Evolutionary conservation across 1,284 basidiomycete genomes (phyloP).

Genomic region (Naganishia sp.): DNA sequence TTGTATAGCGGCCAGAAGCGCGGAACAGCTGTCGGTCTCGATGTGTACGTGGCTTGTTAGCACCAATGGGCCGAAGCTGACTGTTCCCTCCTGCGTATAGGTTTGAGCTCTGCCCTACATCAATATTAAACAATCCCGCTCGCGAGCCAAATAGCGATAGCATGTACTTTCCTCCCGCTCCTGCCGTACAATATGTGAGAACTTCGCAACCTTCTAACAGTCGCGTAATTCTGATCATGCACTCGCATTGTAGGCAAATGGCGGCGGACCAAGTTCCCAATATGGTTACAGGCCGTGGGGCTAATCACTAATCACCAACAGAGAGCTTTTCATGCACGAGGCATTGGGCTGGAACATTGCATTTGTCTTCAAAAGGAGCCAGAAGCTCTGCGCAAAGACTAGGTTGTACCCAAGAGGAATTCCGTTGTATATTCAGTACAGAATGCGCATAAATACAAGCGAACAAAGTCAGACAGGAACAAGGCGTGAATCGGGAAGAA

Average conservation of each 20-base stretch:
- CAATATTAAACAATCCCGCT: constrained; percentile 52
- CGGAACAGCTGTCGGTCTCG: constrained; percentile 46
- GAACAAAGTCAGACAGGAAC: not conserved
- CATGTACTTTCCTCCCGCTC: constrained; percentile 53
- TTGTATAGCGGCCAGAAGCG: constrained; percentile 33
- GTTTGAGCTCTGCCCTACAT: constrained; percentile 53
- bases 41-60: constrained; percentile 42
- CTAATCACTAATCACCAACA: not conserved
- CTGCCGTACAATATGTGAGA: constrained; percentile 40
- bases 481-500: not conserved
- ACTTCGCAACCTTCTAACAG: too few relatives aligned
- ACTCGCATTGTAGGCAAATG: constrained; percentile 15
- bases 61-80: not conserved
- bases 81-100: constrained; percentile 29
- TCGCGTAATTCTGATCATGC: not conserved
- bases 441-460: constrained; percentile 2
- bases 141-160: constrained; percentile 49
- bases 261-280: constrained; percentile 29
- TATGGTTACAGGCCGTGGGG: constrained; percentile 34
- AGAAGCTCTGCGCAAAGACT: not conserved
- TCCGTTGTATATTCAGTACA: constrained; percentile 28
- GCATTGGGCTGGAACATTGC: not conserved
- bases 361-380: not conserved
- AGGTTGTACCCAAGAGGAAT: constrained; percentile 2
- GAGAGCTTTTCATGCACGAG: not conserved